Evolutionary conservation across 2,329 filamentous ascomycete species (phyloP).

Genomic region (Paracamarosporium sp.): DNA sequence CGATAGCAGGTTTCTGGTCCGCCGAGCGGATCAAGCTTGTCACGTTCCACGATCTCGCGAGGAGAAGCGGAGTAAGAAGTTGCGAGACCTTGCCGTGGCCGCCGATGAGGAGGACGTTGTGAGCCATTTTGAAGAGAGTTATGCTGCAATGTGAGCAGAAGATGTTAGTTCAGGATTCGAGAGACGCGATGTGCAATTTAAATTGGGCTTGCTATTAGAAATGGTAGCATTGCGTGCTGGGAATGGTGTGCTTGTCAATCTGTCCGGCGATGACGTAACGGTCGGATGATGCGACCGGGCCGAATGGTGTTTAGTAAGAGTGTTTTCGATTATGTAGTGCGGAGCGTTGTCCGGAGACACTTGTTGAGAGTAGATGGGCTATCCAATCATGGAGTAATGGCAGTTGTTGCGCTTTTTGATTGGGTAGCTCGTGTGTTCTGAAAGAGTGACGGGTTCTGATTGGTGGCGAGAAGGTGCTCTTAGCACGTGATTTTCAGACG

Average conservation of each 20-base stretch:
- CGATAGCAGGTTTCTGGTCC: slow-evolving; percentile 70
- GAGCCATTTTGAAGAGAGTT: slow-evolving; percentile 31
- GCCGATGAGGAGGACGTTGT: slow-evolving; percentile 71
- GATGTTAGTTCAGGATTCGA: neutral
- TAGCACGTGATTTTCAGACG: too few relatives aligned
- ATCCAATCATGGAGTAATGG: too few relatives aligned
- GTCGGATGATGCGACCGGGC: neutral
- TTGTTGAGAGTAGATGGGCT: too few relatives aligned
- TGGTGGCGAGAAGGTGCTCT: too few relatives aligned
- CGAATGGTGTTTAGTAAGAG: neutral
- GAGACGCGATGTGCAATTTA: neutral
- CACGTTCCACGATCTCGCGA: slow-evolving; percentile 76
- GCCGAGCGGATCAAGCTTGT: slow-evolving; percentile 78
- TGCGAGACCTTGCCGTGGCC: slow-evolving; percentile 83
- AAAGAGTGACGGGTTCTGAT: too few relatives aligned
- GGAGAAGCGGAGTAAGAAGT: slow-evolving; percentile 76
- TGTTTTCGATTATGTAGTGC: too few relatives aligned
- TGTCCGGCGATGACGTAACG: neutral
- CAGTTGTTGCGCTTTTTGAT: too few relatives aligned
- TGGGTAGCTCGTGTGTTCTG: too few relatives aligned
- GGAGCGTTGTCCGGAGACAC: too few relatives aligned
- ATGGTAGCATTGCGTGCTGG: neutral
- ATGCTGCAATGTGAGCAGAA: neutral
- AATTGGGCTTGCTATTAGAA: neutral
- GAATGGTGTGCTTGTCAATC: neutral